phyloP scores from a whole-genome alignment of 2,329 filamentous ascomycete genomes.

The Aureobasidium sp. region DNA sequence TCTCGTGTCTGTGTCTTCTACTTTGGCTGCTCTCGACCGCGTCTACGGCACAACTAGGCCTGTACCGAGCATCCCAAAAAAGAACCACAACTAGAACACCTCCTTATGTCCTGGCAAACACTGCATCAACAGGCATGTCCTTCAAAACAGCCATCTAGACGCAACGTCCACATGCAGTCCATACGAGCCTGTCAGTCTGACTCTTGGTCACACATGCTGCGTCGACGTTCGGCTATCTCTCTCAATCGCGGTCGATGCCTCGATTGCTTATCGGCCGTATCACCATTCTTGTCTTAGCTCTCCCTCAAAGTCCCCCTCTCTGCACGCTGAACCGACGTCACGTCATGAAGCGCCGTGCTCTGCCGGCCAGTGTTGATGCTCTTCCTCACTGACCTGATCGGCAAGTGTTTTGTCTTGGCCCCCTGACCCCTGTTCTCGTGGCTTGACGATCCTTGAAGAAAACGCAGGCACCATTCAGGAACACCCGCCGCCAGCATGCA shows the following conservation, averaged over 20 bases:
- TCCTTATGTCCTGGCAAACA: no score
- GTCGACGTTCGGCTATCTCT: slow-evolving; percentile 2
- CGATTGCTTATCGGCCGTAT: slow-evolving; percentile 5
- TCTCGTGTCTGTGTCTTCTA: neutral
- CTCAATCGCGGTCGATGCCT: neutral
- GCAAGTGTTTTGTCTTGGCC: slow-evolving; percentile 9
- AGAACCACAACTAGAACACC: no score
- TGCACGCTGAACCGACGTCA: slow-evolving; percentile 1
- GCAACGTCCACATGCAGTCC: neutral
- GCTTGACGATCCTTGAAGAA: slow-evolving; percentile 6
- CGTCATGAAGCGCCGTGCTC: neutral
- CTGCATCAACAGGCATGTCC: neutral
- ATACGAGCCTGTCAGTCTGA: no score
- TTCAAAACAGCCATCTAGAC: neutral
- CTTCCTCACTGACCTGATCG: slow-evolving; percentile 6
- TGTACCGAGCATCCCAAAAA: neutral
- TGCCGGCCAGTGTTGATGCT: neutral
- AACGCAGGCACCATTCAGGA: slow-evolving; percentile 8
- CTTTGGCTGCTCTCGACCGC: neutral
- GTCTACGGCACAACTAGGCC: neutral
- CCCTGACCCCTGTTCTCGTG: slow-evolving; percentile 12
- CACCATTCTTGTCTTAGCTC: neutral
- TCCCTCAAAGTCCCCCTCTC: neutral
- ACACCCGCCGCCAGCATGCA: slow-evolving; percentile 11
- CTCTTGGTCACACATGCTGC: neutral